Evolutionary conservation across 805 yeast species (phyloP).

Genomic region (Cyberlindnera maritima): DNA sequence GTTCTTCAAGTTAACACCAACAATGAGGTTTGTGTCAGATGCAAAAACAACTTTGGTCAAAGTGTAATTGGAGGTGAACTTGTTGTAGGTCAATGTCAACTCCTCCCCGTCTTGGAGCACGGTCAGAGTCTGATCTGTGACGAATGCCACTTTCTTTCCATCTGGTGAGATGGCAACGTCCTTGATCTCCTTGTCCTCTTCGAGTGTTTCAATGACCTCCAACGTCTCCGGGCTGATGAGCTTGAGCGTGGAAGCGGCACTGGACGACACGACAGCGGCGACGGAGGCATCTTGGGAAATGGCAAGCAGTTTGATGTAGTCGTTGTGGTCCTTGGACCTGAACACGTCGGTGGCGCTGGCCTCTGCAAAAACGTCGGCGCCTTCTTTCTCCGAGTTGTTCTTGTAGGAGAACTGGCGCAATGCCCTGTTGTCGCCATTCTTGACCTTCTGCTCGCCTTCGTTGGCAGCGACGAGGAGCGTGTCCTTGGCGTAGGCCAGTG

Average conservation of each 20-base stretch:
- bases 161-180: constrained; percentile 69
- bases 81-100: constrained; percentile 13
- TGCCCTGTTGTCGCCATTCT: constrained; percentile 64
- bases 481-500: constrained; percentile 53
- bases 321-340: constrained; percentile 46
- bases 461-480: constrained; percentile 73
- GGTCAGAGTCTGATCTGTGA: constrained; percentile 50
- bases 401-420: constrained; percentile 53
- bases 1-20: constrained; percentile 43
- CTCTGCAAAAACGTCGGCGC: neutral
- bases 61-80: constrained; percentile 22
- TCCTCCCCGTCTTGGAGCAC: constrained; percentile 14
- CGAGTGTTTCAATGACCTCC: constrained; percentile 51
- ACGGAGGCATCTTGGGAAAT: constrained; percentile 57
- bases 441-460: constrained; percentile 57
- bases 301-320: constrained; percentile 57
- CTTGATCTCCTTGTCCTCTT: constrained; percentile 45
- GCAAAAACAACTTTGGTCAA: constrained; percentile 44
- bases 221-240: constrained; percentile 56
- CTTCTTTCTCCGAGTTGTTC: constrained; percentile 1
- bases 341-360: constrained; percentile 48
- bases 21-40: constrained; percentile 33
- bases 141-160: constrained; percentile 61
- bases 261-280: constrained; percentile 69
- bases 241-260: constrained; percentile 54